phyloP scores from a whole-genome alignment of 306 rosid genomes.

The Vigna mungo region DNA sequence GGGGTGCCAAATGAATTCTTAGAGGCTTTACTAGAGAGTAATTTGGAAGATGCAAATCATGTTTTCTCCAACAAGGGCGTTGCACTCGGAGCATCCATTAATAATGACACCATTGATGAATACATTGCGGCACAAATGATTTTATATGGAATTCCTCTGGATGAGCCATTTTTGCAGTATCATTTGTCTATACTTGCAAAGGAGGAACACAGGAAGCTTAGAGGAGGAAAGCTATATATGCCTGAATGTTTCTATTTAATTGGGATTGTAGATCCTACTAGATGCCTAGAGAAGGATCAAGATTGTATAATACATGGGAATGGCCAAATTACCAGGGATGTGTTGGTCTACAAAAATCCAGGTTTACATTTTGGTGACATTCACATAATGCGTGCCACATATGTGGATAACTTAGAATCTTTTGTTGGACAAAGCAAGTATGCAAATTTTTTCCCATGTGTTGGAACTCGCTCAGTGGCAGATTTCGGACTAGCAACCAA shows the following conservation, averaged over 20 bases:
- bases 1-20: slow-evolving; percentile 80
- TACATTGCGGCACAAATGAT: slow-evolving; percentile 63
- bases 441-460: too few species aligned
- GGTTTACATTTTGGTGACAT: slow-evolving; percentile 61
- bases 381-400: too few species aligned
- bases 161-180: slow-evolving; percentile 69
- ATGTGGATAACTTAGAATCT: too few species aligned
- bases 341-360: too few species aligned
- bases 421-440: too few species aligned
- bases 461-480: too few species aligned
- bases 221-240: slow-evolving; percentile 56
- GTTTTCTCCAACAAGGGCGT: slow-evolving; percentile 60
- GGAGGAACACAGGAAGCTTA: slow-evolving; percentile 56
- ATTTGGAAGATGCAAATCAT: slow-evolving; percentile 52
- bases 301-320: slow-evolving; percentile 73
- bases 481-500: too few species aligned
- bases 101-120: slow-evolving; percentile 65
- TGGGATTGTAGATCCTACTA: slow-evolving; percentile 90
- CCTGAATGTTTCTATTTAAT: slow-evolving; percentile 68
- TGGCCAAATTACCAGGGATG: slow-evolving; percentile 81
- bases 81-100: slow-evolving; percentile 66
- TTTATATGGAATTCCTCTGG: slow-evolving; percentile 72
- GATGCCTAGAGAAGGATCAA: slow-evolving; percentile 56
- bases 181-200: slow-evolving; percentile 51
- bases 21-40: slow-evolving; percentile 54